phyloP scores from a whole-genome alignment of 2,329 filamentous ascomycete species.

The Coleophoma crateriformis region DNA sequence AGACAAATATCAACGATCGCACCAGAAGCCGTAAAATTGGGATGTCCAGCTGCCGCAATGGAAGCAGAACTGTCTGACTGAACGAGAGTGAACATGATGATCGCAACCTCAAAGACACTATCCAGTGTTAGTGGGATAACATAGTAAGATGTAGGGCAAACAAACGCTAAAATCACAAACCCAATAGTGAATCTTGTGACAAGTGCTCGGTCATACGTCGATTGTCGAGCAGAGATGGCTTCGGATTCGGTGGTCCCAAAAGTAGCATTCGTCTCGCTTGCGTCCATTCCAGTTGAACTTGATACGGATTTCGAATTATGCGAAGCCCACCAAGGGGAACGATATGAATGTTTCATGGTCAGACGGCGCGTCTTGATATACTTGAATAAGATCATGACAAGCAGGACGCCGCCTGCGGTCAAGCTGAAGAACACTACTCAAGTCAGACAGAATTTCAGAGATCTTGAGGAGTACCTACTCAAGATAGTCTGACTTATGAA shows the following conservation, averaged over 20 bases:
- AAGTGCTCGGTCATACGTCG: slow-evolving; percentile 40
- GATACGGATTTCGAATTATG: slow-evolving; percentile 10
- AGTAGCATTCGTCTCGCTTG: slow-evolving; percentile 4
- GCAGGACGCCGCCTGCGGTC: slow-evolving; percentile 28
- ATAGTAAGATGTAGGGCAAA: neutral
- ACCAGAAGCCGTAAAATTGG: slow-evolving; percentile 27
- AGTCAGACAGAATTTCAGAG: neutral
- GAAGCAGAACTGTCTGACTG: slow-evolving; percentile 24
- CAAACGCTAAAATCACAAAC: slow-evolving; percentile 32
- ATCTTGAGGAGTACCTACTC: slow-evolving; percentile 24
- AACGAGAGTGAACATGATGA: slow-evolving; percentile 31
- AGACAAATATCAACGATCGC: slow-evolving; percentile 27
- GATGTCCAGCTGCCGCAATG: slow-evolving; percentile 20
- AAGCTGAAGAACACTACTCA: slow-evolving; percentile 34
- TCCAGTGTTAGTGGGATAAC: neutral
- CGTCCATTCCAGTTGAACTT: slow-evolving; percentile 6
- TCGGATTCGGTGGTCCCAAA: neutral
- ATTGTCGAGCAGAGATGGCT: slow-evolving; percentile 12
- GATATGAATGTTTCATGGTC: slow-evolving; percentile 22
- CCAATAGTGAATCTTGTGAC: slow-evolving; percentile 38
- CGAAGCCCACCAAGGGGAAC: slow-evolving; percentile 20
- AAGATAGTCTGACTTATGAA: slow-evolving; percentile 31
- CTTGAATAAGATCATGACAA: slow-evolving; percentile 33
- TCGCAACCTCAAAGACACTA: slow-evolving; percentile 31
- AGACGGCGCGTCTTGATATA: slow-evolving; percentile 33